Base-by-base conservation (phyloP, 2,329 filamentous ascomycete species). In the Metarhizium guizhouense region DNA sequence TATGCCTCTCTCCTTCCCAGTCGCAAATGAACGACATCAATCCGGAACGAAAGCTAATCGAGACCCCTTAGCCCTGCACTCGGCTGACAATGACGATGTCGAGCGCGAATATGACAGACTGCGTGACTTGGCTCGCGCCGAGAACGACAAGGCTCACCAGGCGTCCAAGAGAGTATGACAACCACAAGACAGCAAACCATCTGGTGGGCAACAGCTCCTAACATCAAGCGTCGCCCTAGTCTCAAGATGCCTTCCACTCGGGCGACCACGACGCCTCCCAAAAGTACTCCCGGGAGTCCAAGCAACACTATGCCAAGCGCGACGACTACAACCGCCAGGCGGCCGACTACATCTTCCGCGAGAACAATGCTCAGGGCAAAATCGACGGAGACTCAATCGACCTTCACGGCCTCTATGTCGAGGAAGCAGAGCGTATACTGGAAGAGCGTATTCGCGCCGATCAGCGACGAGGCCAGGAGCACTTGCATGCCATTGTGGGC, bases 401-500 rank as follows among this genome's bases (percentile, higher is more conserved):
- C 73, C 78, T 99, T 51, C 94, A 99, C 70, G 94, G 94, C 3
- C 88, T 95, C 67, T 96, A 87, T 65, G 92, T 96, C 57, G 90
- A 96, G 69, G 94, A 97, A 75, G 94, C 94, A 5, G 91, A 96
- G 76, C 83, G 90, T 60, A 94, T 96, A 56, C 76, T 97, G 25
- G 89, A 93, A 74, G 79, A 89, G 71, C 81, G 94, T 62, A 95
- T 99, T 66, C 82, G 83, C 62, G 85, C 88, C 62, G 91, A 91
- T 57, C 83, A 84, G 68, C 71, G 80, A 54, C 80, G 83, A 40
- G 89, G 89, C 0, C 87, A 95, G 74, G 83, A 77, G 20, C 90
- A 96, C 73, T 75, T 99, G 55, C 91, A 96, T 73, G 92, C 95
- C 45, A 96, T 99, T 65, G 93, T 97, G 34, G 94, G 94, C 66